Evolutionary conservation across 202 grass and related monocot genomes (phyloP).

Genomic region (Digitaria exilis): DNA sequence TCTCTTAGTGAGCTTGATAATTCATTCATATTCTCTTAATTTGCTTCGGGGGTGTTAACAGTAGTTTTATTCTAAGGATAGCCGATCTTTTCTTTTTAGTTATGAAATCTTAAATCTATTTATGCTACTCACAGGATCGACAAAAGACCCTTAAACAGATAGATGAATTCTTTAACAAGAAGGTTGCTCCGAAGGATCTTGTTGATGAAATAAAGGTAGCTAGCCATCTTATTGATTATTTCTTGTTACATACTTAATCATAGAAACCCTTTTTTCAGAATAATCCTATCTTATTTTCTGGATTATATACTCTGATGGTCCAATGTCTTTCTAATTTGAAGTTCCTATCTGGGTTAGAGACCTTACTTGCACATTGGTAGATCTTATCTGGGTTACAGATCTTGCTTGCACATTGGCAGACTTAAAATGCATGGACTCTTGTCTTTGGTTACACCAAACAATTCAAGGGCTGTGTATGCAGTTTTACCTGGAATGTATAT

Average conservation of each 20-base stretch:
- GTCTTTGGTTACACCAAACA: neutral
- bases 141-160: slow-evolving; percentile 73
- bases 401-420: neutral
- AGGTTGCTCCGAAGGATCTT: slow-evolving; percentile 95
- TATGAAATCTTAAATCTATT: slow-evolving; percentile 18
- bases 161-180: slow-evolving; percentile 92
- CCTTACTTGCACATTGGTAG: neutral
- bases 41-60: neutral
- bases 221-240: slow-evolving; percentile 2
- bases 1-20: too few relatives aligned
- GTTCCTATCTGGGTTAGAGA: neutral
- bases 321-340: neutral
- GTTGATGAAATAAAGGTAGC: slow-evolving; percentile 95
- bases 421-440: neutral
- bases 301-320: neutral
- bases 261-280: neutral
- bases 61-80: neutral
- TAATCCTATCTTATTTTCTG: neutral
- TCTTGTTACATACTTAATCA: slow-evolving; percentile 2
- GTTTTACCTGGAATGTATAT: neutral
- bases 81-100: neutral
- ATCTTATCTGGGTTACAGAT: neutral
- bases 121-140: slow-evolving; percentile 61
- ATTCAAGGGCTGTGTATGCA: neutral
- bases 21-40: too few relatives aligned